Evolutionary conservation across 805 yeast species (phyloP), one percentile per base, ranked within the genome.

Genomic region (Barnettozyma salicaria): DNA sequence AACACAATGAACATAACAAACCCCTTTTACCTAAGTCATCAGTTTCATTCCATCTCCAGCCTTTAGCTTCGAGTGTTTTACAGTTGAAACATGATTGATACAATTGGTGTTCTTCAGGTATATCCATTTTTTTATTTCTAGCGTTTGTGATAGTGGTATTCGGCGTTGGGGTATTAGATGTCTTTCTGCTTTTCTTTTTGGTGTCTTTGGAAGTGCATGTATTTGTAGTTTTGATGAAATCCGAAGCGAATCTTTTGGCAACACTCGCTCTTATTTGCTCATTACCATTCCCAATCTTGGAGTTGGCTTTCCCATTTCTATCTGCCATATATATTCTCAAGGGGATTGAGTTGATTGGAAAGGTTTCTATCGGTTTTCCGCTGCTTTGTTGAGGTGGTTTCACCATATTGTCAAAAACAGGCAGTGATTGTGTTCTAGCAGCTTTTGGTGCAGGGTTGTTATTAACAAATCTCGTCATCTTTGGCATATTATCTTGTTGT

Each of bases 401-500:
- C 33, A 45, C 31, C 44, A 40, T 39, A 17, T 41, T 39, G 7
- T 53, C 53, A 35, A 54, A 53, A 3, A 42, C 46, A 14, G 73
- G 73, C 27, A 67, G 47, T 2, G 73, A 67, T 44, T 64, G 68
- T 1, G 73, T 66, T 49, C 72, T 58, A 21, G 49, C 59, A 5
- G 73, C 73, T 46, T 61, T 66, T 37, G 69, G 72, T n/a, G 71
- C 71, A 4, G 70, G 70, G 25, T 53, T 59, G 28, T 64, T 63
- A 44, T 66, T 66, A n/a, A 64, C 65, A 36, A 51, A 58, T 35
- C 70, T 55, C 30, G 52, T 55, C 43, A 40, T 32, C 31, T 39
- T 40, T 30, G 48, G 37, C 27, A 43, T 27, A 27, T 46, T 34
- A 28, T 41, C 23, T n/a, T 24, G 33, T 9, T 18, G 30, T 25